Base-by-base conservation (phyloP, 2,329 filamentous ascomycete genomes). In the Calonectria henricotiae region DNA sequence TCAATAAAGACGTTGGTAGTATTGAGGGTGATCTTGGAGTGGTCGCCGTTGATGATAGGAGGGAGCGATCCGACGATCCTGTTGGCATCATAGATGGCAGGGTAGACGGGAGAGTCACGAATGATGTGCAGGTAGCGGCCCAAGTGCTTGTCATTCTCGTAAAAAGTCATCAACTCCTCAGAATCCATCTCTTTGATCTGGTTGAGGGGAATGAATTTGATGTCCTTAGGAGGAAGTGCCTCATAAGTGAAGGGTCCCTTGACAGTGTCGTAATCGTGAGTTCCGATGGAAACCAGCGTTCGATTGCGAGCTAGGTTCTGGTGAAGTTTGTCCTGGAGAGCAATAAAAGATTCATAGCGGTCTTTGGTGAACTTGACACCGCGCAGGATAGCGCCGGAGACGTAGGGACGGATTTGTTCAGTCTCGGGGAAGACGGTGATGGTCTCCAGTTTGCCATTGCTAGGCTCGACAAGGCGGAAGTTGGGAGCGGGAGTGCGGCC, bases 1-100 rank as follows among this genome's bases (percentile, higher is more conserved):
- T 99, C 96, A 82, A 99, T 97, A 83, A 99, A 94, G 79, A 99
- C 90, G 79, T 99, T 98, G 80, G 89, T 96, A 69, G 95, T 98
- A 81, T 97, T 86, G 51, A 97, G 85, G 8, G 92, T 94, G 81
- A 99, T 99, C 85, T 99, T 99, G 79, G 95, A 98, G 85, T 96
- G 95, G 79, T 99, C 90, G 78, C 95, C 91, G 85, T 99, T 99
- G 87, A 99, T 99, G 78, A 99, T 98, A 20, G 96, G 96, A 1
- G 96, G 96, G 78, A 99, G 88, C 8, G 96, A 98, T 85, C 96
- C 96, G 41, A 99, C 95, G 51, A 90, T 90, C 49, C 91, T 89
- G 80, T 98, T 93, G 63, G 94, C 90, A 82, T 99, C 96, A 83
- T 95, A 96, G 80, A 99, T 97, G 79, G 97, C 95, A 25, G 96